Percentiles rank a stretch among this genome's conserved stretches.
phyloP scores from a whole-genome alignment of 768 basidiomycete species.

The Macrolepiota dolichaula region DNA sequence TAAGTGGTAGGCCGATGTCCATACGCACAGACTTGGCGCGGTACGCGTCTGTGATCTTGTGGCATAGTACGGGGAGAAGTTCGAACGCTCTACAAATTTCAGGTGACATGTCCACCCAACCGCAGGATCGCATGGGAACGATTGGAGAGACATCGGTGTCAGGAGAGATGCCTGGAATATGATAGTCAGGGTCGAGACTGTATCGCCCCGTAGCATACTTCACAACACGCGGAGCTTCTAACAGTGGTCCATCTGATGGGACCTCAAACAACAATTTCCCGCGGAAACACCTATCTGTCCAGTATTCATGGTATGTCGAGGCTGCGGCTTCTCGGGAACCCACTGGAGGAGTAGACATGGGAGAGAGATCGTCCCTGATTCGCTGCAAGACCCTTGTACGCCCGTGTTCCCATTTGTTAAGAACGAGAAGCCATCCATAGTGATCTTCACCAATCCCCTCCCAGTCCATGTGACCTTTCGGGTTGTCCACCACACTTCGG shows the following conservation, averaged over 20 bases:
- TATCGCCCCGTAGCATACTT: slow-evolving; percentile 41
- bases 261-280: slow-evolving; percentile 41
- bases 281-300: slow-evolving; percentile 49
- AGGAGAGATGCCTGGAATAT: slow-evolving; percentile 1
- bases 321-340: slow-evolving; percentile 46
- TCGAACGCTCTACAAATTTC: slow-evolving; percentile 49
- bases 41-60: slow-evolving; percentile 62
- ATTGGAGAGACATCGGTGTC: slow-evolving; percentile 11
- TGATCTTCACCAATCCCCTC: slow-evolving; percentile 42
- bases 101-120: slow-evolving; percentile 51
- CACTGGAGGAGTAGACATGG: slow-evolving; percentile 50
- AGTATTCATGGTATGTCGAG: slow-evolving; percentile 60
- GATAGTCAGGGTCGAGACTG: slow-evolving; percentile 17
- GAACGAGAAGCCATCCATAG: slow-evolving; percentile 48
- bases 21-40: slow-evolving; percentile 49
- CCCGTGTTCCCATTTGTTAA: slow-evolving; percentile 53
- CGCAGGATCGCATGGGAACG: slow-evolving; percentile 45
- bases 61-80: slow-evolving; percentile 63
- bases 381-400: slow-evolving; percentile 52
- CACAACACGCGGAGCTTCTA: slow-evolving; percentile 49
- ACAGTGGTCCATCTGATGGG: slow-evolving; percentile 54
- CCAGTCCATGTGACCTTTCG: slow-evolving; percentile 57
- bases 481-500: slow-evolving; percentile 42
- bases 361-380: slow-evolving; percentile 65
- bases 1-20: slow-evolving; percentile 58